Evolutionary conservation across 176 grass and related monocot species (phyloP).

Genomic region (Eragrostis curvula): DNA sequence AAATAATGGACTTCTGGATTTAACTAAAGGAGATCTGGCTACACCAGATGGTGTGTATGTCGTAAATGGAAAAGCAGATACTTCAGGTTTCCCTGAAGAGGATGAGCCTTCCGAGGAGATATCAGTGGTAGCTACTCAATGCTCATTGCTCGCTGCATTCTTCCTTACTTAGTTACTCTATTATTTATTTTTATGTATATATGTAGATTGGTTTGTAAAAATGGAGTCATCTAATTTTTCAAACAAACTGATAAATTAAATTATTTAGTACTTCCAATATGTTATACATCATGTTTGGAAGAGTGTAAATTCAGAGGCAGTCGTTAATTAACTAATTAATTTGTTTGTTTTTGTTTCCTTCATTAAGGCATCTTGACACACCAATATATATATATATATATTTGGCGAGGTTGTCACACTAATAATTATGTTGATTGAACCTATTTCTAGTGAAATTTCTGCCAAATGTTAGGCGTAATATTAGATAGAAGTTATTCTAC

Average conservation of each 20-base stretch:
- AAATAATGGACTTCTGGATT: slow-evolving; percentile 8
- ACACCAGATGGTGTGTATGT: slow-evolving; percentile 23
- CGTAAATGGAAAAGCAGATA: slow-evolving; percentile 47
- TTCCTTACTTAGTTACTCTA: slow-evolving; percentile 7
- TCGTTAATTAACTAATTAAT: no score
- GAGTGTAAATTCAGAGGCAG: not conserved
- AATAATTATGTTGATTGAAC: not conserved
- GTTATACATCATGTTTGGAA: not conserved
- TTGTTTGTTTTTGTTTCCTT: not conserved
- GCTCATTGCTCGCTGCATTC: not conserved
- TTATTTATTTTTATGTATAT: not conserved
- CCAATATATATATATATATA: no score
- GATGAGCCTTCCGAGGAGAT: slow-evolving; percentile 53
- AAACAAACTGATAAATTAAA: not conserved
- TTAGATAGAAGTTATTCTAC: not conserved
- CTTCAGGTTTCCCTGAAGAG: slow-evolving; percentile 23
- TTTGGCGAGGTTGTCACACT: no score
- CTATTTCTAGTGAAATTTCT: not conserved
- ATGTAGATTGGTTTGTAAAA: not conserved
- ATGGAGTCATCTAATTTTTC: not conserved
- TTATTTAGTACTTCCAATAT: not conserved
- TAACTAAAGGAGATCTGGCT: slow-evolving; percentile 7
- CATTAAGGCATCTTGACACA: no score
- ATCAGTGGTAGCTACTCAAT: slow-evolving; percentile 43
- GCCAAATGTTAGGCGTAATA: not conserved